Base-by-base conservation (phyloP, 768 basidiomycete genomes). In the Phaffia australis region DNA sequence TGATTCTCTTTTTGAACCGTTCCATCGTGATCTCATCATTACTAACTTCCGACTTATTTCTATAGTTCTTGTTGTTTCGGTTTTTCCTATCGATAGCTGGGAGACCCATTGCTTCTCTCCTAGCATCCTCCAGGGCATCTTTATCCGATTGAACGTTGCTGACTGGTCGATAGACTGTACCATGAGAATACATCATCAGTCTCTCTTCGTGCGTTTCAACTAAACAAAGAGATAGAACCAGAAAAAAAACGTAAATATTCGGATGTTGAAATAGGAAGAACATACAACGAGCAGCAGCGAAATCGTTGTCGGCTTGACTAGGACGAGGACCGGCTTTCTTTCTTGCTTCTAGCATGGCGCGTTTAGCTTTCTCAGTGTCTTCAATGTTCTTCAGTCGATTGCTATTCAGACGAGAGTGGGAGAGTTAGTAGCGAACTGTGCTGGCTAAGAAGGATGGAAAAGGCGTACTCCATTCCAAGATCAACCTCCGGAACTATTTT, bases 281-380 rank as follows among this genome's bases (percentile, higher is more conserved):
- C 89, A 73, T 73, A 94, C 93, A 98, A 71, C 93, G 85, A 8
- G 89, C 82, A 14, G 89, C 87, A 14, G 85, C 86, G 50, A 93
- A 83, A 73, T 91, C 88, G 60, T 85, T 87, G 72, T 91, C 89
- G 63, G 90, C 89, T 54, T 16, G 85, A 83, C 58, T 84, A 81
- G 27, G n/a, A 50, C 32, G 64, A 42, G 21, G 23, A 7, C 55
- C 30, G 4, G 32, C 42, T 55, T 51, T 69, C 54, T 35, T 69
- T 64, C 83, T 82, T 66, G 83, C 84, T 70, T 90, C 89, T 1
- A 84, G 85, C 27, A 92, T 87, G 15, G 83, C 80, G 0, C 91
- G 82, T 76, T 97, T 98, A 0, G 94, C 94, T 71, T 89, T 94
- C 75, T 98, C 95, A 0, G 94, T 99, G 60, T 92, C 90, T 74